These are phyloP conservation scores for Aspergillus brasiliensis DNA, from an alignment of 2,329 filamentous ascomycete species.

Conservation along the genomic window DNA sequence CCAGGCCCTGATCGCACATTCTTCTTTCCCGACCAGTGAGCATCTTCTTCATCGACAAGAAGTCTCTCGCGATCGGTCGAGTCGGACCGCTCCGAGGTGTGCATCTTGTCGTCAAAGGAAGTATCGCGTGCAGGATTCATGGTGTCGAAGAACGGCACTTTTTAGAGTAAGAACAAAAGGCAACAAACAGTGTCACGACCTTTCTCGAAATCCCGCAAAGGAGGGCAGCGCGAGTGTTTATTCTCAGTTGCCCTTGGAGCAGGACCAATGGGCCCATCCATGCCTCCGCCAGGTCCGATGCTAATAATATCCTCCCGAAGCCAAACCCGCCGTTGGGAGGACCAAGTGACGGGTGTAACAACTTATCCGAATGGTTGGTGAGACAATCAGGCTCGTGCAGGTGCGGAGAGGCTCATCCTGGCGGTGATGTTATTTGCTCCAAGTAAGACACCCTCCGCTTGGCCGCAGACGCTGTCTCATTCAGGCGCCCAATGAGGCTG, in stretches of 20 bases:
- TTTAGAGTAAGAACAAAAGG: no score
- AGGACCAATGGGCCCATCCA: background rate
- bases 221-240: background rate
- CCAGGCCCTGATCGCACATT: background rate
- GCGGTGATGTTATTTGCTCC: background rate
- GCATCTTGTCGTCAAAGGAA: conserved; percentile 11
- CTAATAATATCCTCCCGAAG: conserved; percentile 4
- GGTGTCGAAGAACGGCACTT: background rate
- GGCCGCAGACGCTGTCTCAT: conserved; percentile 7
- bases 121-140: background rate
- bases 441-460: conserved; percentile 8
- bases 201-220: background rate
- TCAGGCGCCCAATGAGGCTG: background rate
- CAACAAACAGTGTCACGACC: background rate
- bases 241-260: background rate
- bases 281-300: conserved; percentile 1
- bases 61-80: conserved; percentile 9
- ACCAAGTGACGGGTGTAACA: conserved; percentile 5
- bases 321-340: background rate
- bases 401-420: background rate
- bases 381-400: conserved; percentile 5
- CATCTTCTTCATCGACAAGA: conserved; percentile 3
- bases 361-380: background rate
- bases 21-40: conserved; percentile 8
- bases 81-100: background rate